phyloP scores from a whole-genome alignment of 1,139 yeast genomes.

The Yamadazyma blattariae region DNA sequence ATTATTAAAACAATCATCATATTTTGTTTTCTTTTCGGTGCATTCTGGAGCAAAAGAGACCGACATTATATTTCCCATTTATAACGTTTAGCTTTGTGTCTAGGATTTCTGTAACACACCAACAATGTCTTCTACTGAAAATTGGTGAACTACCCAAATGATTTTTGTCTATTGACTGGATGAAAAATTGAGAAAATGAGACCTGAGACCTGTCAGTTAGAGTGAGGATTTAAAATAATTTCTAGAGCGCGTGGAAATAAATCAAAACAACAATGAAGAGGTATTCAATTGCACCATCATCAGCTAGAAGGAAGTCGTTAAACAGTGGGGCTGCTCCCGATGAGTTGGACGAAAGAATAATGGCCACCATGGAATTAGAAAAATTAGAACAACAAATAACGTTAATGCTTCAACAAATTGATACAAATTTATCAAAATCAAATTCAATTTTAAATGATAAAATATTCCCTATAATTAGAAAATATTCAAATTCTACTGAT shows the following conservation, averaged over 20 bases:
- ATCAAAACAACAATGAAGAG: constrained; percentile 28
- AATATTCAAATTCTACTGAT: constrained; percentile 53
- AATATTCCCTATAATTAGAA: constrained; percentile 59
- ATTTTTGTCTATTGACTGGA: too few relatives aligned
- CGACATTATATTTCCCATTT: constrained; percentile 82
- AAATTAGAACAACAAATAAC: constrained; percentile 81
- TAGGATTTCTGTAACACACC: too few relatives aligned
- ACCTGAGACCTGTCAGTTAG: background rate
- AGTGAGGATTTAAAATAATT: too few relatives aligned
- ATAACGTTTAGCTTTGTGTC: background rate
- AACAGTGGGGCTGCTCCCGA: constrained; percentile 14
- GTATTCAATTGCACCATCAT: constrained; percentile 40
- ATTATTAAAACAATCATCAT: constrained; percentile 88
- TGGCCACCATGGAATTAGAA: constrained; percentile 58
- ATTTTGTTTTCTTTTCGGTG: constrained; percentile 76
- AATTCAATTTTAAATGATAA: constrained; percentile 61
- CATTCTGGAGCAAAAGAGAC: constrained; percentile 97
- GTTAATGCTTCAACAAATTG: constrained; percentile 73
- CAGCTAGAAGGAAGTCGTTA: constrained; percentile 36
- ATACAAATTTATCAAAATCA: constrained; percentile 63
- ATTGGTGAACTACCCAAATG: too few relatives aligned
- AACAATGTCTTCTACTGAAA: too few relatives aligned
- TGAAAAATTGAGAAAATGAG: too few relatives aligned
- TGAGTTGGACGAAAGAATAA: constrained; percentile 17
- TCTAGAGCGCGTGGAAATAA: background rate